Evolutionary conservation across 75 land plant species (phyloP).

Genomic region (Sequoia sempervirens): DNA sequence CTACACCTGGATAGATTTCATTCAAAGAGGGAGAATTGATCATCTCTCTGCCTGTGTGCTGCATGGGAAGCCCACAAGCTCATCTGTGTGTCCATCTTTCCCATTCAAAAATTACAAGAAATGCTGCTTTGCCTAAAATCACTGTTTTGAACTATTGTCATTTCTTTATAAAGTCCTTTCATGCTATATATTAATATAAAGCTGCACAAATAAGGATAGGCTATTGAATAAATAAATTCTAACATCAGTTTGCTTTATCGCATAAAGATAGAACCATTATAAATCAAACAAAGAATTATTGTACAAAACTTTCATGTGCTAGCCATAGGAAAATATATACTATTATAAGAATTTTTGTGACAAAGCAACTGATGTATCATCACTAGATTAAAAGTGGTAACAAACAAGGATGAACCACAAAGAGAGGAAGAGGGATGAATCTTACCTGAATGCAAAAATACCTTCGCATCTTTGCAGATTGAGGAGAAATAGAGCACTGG

Average conservation of each 20-base stretch:
- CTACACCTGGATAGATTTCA: neutral
- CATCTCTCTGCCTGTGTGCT: neutral
- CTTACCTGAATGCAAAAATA: constrained; percentile 90
- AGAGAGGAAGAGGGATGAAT: neutral
- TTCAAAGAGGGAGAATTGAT: neutral
- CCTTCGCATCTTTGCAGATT: constrained; percentile 26
- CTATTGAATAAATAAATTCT: neutral
- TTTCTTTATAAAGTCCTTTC: too few relatives aligned
- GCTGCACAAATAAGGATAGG: neutral
- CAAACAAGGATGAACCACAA: neutral
- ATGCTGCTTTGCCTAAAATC: too few relatives aligned
- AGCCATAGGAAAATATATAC: neutral
- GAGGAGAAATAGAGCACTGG: constrained; percentile 59
- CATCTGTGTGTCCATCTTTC: neutral
- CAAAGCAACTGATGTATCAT: neutral
- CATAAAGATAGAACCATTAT: neutral
- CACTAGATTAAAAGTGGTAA: neutral
- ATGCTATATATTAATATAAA: neutral
- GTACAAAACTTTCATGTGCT: neutral
- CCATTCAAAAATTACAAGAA: too few relatives aligned
- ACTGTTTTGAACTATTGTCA: too few relatives aligned
- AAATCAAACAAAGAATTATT: neutral
- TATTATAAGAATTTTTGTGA: neutral
- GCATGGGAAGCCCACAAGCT: neutral
- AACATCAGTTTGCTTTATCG: neutral